Evolutionary conservation across 805 yeast species (phyloP).

Genomic region (Candida vartiovaarae): DNA sequence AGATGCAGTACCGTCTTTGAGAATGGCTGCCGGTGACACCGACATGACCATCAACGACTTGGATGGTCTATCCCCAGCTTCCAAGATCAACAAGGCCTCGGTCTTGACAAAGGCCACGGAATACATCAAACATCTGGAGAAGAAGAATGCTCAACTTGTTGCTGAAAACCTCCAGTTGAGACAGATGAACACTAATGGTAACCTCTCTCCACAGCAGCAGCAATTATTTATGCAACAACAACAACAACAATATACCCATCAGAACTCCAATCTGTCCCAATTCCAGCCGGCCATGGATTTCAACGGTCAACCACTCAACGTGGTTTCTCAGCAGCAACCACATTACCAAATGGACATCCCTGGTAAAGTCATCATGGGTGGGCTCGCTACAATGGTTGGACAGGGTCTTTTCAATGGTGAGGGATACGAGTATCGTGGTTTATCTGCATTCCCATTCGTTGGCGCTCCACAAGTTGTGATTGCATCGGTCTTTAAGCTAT

Average conservation of each 20-base stretch:
- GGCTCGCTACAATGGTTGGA: conserved; percentile 43
- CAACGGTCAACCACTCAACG: conserved; percentile 20
- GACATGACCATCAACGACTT: conserved; percentile 40
- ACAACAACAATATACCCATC: conserved; percentile 3
- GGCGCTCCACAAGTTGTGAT: conserved; percentile 25
- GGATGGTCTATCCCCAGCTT: conserved; percentile 72
- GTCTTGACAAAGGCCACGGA: conserved; percentile 74
- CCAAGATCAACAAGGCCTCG: conserved; percentile 71
- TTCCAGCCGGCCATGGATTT: conserved; percentile 21
- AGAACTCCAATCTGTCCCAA: conserved; percentile 6
- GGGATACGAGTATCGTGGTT: conserved; percentile 34
- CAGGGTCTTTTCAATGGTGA: conserved; percentile 24
- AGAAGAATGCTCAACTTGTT: conserved; percentile 30
- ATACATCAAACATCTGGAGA: conserved; percentile 67
- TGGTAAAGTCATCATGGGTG: conserved; percentile 38
- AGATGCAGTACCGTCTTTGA: conserved; percentile 71
- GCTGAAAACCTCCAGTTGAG: conserved; percentile 47
- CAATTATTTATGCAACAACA: conserved; percentile 1
- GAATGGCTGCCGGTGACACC: conserved; percentile 50
- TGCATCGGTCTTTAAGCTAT: conserved; percentile 20
- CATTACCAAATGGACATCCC: conserved; percentile 22
- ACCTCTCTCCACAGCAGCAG: conserved; percentile 2
- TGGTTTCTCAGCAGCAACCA: conserved; percentile 18
- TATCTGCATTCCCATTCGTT: conserved; percentile 35
- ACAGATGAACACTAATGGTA: conserved; percentile 7